A percentile compares a stretch with the other conserved stretches of the same genome.
Conservation (phyloP, 352 stramenopile species). For the Pythium diclinum region DNA sequence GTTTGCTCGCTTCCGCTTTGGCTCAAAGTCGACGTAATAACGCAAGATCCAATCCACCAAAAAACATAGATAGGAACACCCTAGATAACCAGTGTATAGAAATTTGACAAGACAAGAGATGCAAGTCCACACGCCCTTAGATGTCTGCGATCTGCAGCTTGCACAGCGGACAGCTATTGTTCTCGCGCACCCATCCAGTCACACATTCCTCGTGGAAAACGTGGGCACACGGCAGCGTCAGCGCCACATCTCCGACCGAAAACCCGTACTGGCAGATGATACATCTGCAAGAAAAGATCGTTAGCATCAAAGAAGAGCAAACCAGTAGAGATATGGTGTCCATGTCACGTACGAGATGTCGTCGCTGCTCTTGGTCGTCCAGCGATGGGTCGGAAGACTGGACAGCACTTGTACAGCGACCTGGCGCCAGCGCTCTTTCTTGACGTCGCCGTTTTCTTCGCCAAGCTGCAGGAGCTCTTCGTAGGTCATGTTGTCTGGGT, state of each 20-base stretch:
- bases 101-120: neutral
- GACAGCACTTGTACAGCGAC: conserved; percentile 64
- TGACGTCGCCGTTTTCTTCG: conserved; percentile 70
- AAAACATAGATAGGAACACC: neutral
- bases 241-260: conserved; percentile 43
- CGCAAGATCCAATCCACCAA: neutral
- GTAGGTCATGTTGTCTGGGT: conserved; percentile 81
- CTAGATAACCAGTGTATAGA: neutral
- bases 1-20: neutral
- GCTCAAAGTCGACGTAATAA: neutral
- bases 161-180: conserved; percentile 77
- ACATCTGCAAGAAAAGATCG: conserved; percentile 32
- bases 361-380: conserved; percentile 35
- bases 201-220: conserved; percentile 81
- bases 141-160: conserved; percentile 53
- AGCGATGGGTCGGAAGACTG: conserved; percentile 58
- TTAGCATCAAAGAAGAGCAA: neutral
- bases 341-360: conserved; percentile 55
- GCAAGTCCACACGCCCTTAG: conserved; percentile 20
- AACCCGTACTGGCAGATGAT: conserved; percentile 78
- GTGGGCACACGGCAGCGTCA: conserved; percentile 72
- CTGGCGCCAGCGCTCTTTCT: conserved; percentile 66
- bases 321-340: too few relatives aligned
- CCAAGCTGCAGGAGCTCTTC: conserved; percentile 69
- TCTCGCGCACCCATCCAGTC: conserved; percentile 63